These are phyloP conservation scores for Penicillium sp. DNA, from an alignment of 2,329 filamentous ascomycete genomes.

Conservation along the genomic window DNA sequence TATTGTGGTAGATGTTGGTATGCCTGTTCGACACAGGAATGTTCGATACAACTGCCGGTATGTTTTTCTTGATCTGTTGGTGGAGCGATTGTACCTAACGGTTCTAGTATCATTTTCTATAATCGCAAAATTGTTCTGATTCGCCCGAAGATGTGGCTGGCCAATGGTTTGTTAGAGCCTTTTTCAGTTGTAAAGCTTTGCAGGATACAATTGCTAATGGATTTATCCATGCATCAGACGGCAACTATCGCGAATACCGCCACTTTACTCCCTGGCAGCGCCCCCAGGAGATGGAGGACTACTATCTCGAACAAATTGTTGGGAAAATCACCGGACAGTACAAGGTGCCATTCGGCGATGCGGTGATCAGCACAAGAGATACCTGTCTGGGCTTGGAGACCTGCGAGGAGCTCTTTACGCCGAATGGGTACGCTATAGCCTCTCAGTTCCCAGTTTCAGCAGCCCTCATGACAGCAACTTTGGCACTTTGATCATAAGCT, in stretches of 20 bases:
- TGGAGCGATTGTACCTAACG: neutral
- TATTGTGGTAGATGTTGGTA: constrained; percentile 66
- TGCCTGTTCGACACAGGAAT: constrained; percentile 64
- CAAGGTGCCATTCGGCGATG: constrained; percentile 69
- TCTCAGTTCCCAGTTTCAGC: too few species aligned
- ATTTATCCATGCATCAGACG: constrained; percentile 43
- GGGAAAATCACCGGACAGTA: constrained; percentile 57
- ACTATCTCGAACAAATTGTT: constrained; percentile 63
- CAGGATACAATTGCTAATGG: neutral
- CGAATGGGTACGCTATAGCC: constrained; percentile 38
- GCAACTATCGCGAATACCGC: constrained; percentile 63
- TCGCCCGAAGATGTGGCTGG: constrained; percentile 70
- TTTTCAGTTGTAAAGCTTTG: neutral
- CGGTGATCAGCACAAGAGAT: constrained; percentile 62
- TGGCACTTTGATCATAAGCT: neutral
- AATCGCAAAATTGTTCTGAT: constrained; percentile 71
- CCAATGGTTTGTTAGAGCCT: constrained; percentile 51
- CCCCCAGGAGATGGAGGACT: constrained; percentile 60
- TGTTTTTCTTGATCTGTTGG: neutral
- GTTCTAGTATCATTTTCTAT: constrained; percentile 56
- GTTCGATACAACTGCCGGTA: constrained; percentile 64
- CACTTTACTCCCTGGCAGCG: constrained; percentile 67
- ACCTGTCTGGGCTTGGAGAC: constrained; percentile 66
- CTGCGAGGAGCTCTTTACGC: constrained; percentile 69
- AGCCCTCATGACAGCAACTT: neutral